Conservation (phyloP, 257 asterid species). For the Nicotiana knightiana region DNA sequence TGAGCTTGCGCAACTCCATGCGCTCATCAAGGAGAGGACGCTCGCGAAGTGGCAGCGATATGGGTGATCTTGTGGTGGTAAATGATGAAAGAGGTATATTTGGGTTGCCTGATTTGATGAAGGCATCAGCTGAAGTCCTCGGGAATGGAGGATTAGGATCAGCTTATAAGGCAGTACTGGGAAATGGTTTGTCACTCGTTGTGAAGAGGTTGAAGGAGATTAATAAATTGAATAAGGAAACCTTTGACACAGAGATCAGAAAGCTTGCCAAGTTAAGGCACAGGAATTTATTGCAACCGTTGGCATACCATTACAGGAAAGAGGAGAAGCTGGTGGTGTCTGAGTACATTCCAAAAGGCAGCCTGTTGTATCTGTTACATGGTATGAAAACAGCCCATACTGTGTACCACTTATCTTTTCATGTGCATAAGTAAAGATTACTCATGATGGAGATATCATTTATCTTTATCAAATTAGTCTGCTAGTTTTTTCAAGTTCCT, state of each 20-base stretch:
- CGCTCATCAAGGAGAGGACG: slow-evolving; percentile 36
- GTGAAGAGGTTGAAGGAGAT: slow-evolving; percentile 79
- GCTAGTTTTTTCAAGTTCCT: not conserved
- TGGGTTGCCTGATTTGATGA: slow-evolving; percentile 83
- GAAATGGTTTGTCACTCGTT: slow-evolving; percentile 61
- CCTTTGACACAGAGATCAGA: slow-evolving; percentile 59
- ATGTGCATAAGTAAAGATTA: not conserved
- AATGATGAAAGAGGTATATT: slow-evolving; percentile 63
- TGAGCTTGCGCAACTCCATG: slow-evolving; percentile 18
- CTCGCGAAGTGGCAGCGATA: slow-evolving; percentile 15
- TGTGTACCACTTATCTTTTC: not conserved
- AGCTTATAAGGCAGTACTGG: slow-evolving; percentile 72
- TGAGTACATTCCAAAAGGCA: slow-evolving; percentile 67
- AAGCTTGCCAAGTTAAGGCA: slow-evolving; percentile 54
- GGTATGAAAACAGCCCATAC: slow-evolving; percentile 31
- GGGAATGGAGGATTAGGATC: slow-evolving; percentile 88
- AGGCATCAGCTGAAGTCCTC: slow-evolving; percentile 92
- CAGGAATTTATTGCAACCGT: slow-evolving; percentile 55
- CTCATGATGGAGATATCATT: not conserved
- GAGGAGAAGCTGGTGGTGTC: slow-evolving; percentile 83
- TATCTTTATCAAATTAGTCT: not conserved
- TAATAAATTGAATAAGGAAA: slow-evolving; percentile 63
- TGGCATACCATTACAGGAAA: slow-evolving; percentile 74
- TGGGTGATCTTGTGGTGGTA: slow-evolving; percentile 53
- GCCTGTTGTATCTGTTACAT: slow-evolving; percentile 61